phyloP scores from a whole-genome alignment of 2,329 filamentous ascomycete genomes.

The Grosmannia clavigera region DNA sequence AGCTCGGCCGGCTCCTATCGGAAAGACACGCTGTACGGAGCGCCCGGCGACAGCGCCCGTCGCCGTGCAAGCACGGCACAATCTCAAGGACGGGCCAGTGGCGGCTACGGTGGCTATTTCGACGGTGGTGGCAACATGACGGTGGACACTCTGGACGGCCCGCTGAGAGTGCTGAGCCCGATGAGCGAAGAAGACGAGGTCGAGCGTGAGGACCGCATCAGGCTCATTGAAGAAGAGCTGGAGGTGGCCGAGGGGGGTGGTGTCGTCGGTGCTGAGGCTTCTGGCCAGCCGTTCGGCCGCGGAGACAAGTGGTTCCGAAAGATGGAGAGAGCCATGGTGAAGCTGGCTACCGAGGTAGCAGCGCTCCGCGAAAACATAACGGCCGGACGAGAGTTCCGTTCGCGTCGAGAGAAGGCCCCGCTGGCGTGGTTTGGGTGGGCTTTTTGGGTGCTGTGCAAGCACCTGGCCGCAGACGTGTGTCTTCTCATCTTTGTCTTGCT shows the following conservation, averaged over 20 bases:
- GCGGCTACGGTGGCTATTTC: not conserved
- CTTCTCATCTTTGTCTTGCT: conserved; percentile 53
- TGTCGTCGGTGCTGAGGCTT: too few species aligned
- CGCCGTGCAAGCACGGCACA: conserved; percentile 1
- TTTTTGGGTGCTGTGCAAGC: conserved; percentile 57
- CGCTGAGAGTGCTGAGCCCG: conserved; percentile 64
- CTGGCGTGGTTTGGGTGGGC: conserved; percentile 61
- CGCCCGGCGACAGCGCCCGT: not conserved
- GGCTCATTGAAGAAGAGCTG: conserved; percentile 22
- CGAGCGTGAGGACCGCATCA: conserved; percentile 38
- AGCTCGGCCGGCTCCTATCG: conserved; percentile 43
- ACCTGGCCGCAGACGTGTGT: conserved; percentile 59
- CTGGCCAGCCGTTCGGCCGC: not conserved
- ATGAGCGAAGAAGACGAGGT: conserved; percentile 74
- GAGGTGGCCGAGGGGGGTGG: conserved; percentile 23
- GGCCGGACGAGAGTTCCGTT: conserved; percentile 57
- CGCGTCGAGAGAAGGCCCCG: conserved; percentile 50
- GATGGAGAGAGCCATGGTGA: conserved; percentile 75
- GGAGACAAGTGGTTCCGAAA: conserved; percentile 57
- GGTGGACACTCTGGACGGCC: conserved; percentile 18
- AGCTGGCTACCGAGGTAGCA: conserved; percentile 84
- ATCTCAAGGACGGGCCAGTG: not conserved
- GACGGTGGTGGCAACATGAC: not conserved
- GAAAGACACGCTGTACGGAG: conserved; percentile 23
- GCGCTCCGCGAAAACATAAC: conserved; percentile 86